Evolutionary conservation across 306 rosid species (phyloP), one percentile per base, ranked within the genome.

Genomic region (Trifolium repens): DNA sequence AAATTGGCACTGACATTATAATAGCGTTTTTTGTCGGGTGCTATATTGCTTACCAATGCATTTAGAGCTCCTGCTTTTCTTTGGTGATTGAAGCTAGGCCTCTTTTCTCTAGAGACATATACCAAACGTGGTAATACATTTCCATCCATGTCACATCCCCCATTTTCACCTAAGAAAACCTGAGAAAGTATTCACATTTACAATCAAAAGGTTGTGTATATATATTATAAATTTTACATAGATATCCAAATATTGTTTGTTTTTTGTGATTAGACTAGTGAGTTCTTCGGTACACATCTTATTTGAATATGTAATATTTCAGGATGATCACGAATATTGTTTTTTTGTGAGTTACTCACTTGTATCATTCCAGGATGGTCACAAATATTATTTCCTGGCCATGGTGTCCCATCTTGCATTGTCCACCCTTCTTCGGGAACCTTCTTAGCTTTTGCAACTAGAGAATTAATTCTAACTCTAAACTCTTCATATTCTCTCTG

Each of bases 401-500:
- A 90, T 12, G 71, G 76, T 43, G 91, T 86, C 80, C 93, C 96
- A 84, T 90, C 96, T 42, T 85, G 93, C 93, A 90, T 88, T 52
- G 89, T 90, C 92, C 92, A 88, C 49, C 91, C 96, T 65, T 88
- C 92, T 61, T 90, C 91, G 5, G 92, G 96, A 15, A 83, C 90
- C 77, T 85, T 90, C 30, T 70, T 63, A 73, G 96, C 89, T 70
- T 87, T 90, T 27, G 90, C 91, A 73, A 90, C 96, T 63, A 90
- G 76, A 67, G 77, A 78, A 80, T 90, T 90, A 15, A 88, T 88
- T 54, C 80, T 77, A 72, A 90, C 85, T 72, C 84, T 87, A 72
- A 90, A 90, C 79, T 90, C 93, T 81, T 87, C 96, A 15, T 90
- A 90, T 76, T 88, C 96, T 76, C 96, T 87, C 96, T 90, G 66